Evolutionary conservation across 331 rosid species (phyloP).

Genomic region (Quercus phellos): DNA sequence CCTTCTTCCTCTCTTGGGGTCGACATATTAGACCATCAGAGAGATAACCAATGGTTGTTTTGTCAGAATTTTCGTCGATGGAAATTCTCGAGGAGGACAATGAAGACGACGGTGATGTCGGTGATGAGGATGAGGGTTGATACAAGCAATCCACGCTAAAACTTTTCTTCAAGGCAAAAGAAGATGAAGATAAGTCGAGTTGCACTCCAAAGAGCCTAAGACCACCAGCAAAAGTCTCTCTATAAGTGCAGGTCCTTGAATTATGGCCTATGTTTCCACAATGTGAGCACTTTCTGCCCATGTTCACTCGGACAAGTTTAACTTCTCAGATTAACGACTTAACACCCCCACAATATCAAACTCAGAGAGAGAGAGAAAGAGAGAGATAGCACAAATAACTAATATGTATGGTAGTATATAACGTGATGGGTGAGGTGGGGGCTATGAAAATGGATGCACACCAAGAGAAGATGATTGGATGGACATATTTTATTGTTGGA

Average conservation of each 20-base stretch:
- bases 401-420: slow-evolving; percentile 53
- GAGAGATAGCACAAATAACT: slow-evolving; percentile 22
- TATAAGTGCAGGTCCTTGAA: slow-evolving; percentile 76
- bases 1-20: slow-evolving; percentile 79
- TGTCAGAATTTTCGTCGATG: slow-evolving; percentile 33
- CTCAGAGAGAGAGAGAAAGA: slow-evolving; percentile 1
- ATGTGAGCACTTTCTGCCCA: slow-evolving; percentile 97
- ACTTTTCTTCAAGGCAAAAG: slow-evolving; percentile 58
- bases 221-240: slow-evolving; percentile 37
- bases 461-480: slow-evolving; percentile 57
- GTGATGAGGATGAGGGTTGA: slow-evolving; percentile 31
- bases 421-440: slow-evolving; percentile 46
- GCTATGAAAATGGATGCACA: slow-evolving; percentile 63
- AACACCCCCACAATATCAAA: slow-evolving; percentile 14
- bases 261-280: slow-evolving; percentile 94
- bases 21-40: slow-evolving; percentile 71
- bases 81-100: slow-evolving; percentile 45
- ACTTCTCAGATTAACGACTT: slow-evolving; percentile 15
- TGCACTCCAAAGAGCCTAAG: slow-evolving; percentile 83
- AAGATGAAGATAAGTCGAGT: slow-evolving; percentile 38
- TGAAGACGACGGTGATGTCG: slow-evolving; percentile 37
- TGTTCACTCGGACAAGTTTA: slow-evolving; percentile 22
- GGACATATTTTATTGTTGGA: slow-evolving; percentile 44
- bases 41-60: slow-evolving; percentile 53
- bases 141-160: slow-evolving; percentile 70